A percentile compares a stretch with the other conserved stretches of the same genome.
phyloP scores from a whole-genome alignment of 2,329 filamentous ascomycete species.

The Talaromyces islandicus region DNA sequence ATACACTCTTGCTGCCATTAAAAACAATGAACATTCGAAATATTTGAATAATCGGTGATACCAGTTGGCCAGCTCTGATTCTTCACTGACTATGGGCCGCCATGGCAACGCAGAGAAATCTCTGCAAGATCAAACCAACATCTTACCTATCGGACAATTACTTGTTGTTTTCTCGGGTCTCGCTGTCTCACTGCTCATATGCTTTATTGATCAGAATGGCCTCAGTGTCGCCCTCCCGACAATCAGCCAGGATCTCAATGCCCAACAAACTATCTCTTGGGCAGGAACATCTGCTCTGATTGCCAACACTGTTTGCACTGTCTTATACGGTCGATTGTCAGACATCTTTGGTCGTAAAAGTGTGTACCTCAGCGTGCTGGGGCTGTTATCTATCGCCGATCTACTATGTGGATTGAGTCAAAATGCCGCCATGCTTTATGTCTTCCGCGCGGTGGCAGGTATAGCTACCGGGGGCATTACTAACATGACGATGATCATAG shows the following conservation, averaged over 20 bases:
- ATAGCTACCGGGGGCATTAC: conserved; percentile 58
- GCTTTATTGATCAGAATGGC: conserved; percentile 54
- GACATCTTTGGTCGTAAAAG: conserved; percentile 58
- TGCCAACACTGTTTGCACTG: conserved; percentile 59
- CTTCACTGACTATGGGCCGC: conserved; percentile 11
- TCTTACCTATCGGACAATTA: conserved; percentile 46
- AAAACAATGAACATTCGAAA: not conserved
- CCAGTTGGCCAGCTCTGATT: not conserved
- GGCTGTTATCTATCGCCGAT: conserved; percentile 51
- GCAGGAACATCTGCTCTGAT: conserved; percentile 65
- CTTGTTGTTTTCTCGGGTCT: conserved; percentile 47
- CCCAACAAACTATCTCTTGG: conserved; percentile 56
- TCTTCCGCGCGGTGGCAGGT: conserved; percentile 55
- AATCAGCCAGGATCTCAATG: conserved; percentile 44
- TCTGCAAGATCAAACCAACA: conserved; percentile 52
- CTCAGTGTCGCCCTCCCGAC: conserved; percentile 51
- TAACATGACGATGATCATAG: conserved; percentile 56
- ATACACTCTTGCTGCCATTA: not conserved
- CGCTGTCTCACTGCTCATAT: conserved; percentile 49
- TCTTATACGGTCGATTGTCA: conserved; percentile 58
- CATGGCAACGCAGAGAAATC: conserved; percentile 38
- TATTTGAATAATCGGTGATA: not conserved
- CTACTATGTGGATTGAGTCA: conserved; percentile 54
- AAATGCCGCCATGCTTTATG: conserved; percentile 54
- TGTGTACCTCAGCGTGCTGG: conserved; percentile 50